These are phyloP conservation scores for Stenocarpella maydis DNA, from an alignment of 2,329 filamentous ascomycete genomes.

Conservation along the genomic window DNA sequence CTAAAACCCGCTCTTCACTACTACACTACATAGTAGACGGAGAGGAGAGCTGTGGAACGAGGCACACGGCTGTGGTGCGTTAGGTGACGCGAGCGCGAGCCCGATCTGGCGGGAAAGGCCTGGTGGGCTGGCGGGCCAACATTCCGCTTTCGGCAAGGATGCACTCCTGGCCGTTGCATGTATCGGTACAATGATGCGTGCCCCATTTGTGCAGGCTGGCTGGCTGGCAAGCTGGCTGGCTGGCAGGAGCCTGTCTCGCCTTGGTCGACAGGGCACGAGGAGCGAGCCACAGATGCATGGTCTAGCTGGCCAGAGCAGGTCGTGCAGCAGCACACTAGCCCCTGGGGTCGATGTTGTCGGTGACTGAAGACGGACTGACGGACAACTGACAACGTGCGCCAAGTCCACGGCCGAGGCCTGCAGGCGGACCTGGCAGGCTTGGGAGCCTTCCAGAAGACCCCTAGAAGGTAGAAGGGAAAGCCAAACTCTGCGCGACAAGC, in stretches of 20 bases:
- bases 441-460: slow-evolving; percentile 31
- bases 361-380: background rate
- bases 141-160: slow-evolving; percentile 1
- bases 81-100: background rate
- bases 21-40: background rate
- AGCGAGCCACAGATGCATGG: slow-evolving; percentile 9
- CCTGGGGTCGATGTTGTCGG: background rate
- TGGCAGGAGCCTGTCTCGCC: background rate
- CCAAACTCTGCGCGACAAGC: slow-evolving; percentile 25
- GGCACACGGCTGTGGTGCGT: too few species aligned
- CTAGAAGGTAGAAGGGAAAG: slow-evolving; percentile 3
- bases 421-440: slow-evolving; percentile 12
- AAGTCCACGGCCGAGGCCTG: slow-evolving; percentile 11
- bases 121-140: background rate
- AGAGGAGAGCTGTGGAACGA: background rate
- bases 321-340: background rate
- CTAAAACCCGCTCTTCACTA: background rate
- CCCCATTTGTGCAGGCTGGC: background rate
- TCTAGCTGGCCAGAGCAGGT: background rate
- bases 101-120: background rate
- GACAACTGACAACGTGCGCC: slow-evolving; percentile 23
- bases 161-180: background rate
- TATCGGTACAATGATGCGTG: background rate
- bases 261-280: background rate
- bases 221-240: too few species aligned